Evolutionary conservation across 2,329 filamentous ascomycete species (phyloP).

Genomic region (Trichoderma arundinaceum): DNA sequence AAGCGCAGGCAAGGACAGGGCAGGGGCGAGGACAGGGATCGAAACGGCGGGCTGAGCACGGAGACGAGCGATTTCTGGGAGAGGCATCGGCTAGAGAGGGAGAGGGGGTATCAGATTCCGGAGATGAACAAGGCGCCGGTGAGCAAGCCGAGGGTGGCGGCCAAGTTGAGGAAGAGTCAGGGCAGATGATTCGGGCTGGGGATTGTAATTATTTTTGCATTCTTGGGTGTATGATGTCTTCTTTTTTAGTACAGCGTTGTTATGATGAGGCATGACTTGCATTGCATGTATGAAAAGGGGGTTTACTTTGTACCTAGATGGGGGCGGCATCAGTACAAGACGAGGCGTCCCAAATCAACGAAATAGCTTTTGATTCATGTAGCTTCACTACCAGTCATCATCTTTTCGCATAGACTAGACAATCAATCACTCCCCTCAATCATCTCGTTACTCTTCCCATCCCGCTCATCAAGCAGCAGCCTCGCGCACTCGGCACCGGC

Average conservation of each 20-base stretch:
- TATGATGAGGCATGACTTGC: not conserved
- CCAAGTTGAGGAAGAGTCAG: conserved; percentile 15
- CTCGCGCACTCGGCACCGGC: conserved; percentile 29
- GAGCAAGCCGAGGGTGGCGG: not conserved
- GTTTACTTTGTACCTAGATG: not conserved
- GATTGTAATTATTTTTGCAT: not conserved
- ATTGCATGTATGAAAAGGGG: not conserved
- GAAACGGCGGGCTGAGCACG: conserved; percentile 35
- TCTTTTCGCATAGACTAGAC: too few species aligned
- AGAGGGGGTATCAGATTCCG: conserved; percentile 48
- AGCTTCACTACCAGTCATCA: not conserved
- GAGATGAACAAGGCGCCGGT: conserved; percentile 44
- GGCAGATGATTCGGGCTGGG: conserved; percentile 4
- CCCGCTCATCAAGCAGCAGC: conserved; percentile 31
- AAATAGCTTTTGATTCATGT: not conserved
- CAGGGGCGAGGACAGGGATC: conserved; percentile 32
- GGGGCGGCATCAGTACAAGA: not conserved
- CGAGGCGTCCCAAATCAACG: not conserved
- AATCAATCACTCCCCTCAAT: conserved; percentile 44
- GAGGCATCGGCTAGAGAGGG: conserved; percentile 48
- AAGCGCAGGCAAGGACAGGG: conserved; percentile 34
- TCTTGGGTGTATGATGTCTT: not conserved
- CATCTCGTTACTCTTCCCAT: conserved; percentile 34
- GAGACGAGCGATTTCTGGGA: conserved; percentile 52
- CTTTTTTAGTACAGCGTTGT: not conserved